Base-by-base conservation (phyloP, 164 flowering plant species). In the Berberis vulgaris region DNA sequence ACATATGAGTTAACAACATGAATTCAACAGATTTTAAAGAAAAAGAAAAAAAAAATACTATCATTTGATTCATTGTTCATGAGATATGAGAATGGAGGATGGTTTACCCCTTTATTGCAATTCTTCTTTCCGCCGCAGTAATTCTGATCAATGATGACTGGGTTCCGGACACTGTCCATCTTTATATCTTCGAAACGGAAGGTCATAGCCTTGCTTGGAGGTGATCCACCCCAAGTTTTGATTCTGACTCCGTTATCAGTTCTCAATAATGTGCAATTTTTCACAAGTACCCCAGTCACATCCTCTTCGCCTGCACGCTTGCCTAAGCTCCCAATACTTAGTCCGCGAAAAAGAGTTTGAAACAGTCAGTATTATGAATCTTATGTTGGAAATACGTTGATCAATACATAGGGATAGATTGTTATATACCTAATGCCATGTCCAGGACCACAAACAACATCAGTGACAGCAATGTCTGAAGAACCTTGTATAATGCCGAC, bases 71-170 rank as follows among this genome's bases (percentile, higher is more conserved):
- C 8, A 11, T 6, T 49, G 11, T 11, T 49, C 52, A 6, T 49
- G 8, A 6, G 6, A 6, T 49, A 11, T 6, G 11, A 61, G 6
- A 4, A 8, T 54, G 12, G 40, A 49, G 43, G 47, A 49, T 43
- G 46, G n/a, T 26, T 26, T 26, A 26, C 70, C 70, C 45, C 1
- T 8, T 13, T 13, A 3, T 42, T 55, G 45, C 62, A 62, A 2
- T 44, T 57, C 8, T 54, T 11, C 26, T 26, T 26, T 26, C 26
- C 26, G 26, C 26, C 26, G 26, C 26, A 26, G 26, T 26, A 26
- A 26, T 41, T 2, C 11, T 83, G 83, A 71, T 83, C 78, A 4
- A 81, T 74, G 70, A 81, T 67, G 67, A 83, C 78, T 5, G 85
- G 87, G 62, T 74, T 73, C 49, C 49, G 52, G 11, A 81, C 87